These are phyloP conservation scores for Hypomontagnella monticulosa DNA, from an alignment of 495 filamentous ascomycete genomes.

Conservation along the genomic window DNA sequence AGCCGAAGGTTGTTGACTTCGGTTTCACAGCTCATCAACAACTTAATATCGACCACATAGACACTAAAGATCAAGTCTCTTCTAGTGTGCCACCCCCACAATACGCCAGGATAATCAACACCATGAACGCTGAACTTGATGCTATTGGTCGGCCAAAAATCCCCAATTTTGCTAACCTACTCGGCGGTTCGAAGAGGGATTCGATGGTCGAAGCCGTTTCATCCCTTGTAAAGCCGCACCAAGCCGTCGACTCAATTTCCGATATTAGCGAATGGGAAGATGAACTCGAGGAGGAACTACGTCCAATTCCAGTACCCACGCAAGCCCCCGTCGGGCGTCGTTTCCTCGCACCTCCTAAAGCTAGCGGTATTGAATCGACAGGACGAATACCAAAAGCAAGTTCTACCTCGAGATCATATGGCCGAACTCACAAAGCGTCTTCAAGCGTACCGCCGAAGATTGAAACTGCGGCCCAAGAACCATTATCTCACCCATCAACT, in stretches of 20 bases:
- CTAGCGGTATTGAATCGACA: constrained; percentile 4
- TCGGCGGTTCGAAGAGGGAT: constrained; percentile 15
- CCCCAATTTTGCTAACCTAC: constrained; percentile 35
- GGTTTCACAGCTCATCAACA: constrained; percentile 60
- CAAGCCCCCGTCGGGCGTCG: constrained; percentile 19
- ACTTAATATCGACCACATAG: constrained; percentile 43
- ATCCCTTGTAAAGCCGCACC: constrained; percentile 17
- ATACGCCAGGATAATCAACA: constrained; percentile 55
- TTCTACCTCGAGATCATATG: neutral
- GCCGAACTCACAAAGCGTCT: constrained; percentile 1
- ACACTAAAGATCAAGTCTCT: constrained; percentile 14
- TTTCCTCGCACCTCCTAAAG: constrained; percentile 29
- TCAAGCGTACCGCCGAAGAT: constrained; percentile 2
- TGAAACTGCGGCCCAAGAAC: constrained; percentile 4
- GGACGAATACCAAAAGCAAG: constrained; percentile 14
- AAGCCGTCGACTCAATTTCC: constrained; percentile 50
- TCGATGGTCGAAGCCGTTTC: constrained; percentile 7
- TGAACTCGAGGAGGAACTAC: constrained; percentile 37
- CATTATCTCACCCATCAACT: neutral
- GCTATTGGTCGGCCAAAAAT: constrained; percentile 40
- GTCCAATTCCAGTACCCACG: constrained; percentile 28
- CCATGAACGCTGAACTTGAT: constrained; percentile 54
- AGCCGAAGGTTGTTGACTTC: constrained; percentile 55
- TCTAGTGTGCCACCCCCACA: constrained; percentile 42
- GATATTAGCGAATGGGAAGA: constrained; percentile 59